Conservation (phyloP, 495 filamentous ascomycete genomes). For the Penicillium psychrofluorescens region DNA sequence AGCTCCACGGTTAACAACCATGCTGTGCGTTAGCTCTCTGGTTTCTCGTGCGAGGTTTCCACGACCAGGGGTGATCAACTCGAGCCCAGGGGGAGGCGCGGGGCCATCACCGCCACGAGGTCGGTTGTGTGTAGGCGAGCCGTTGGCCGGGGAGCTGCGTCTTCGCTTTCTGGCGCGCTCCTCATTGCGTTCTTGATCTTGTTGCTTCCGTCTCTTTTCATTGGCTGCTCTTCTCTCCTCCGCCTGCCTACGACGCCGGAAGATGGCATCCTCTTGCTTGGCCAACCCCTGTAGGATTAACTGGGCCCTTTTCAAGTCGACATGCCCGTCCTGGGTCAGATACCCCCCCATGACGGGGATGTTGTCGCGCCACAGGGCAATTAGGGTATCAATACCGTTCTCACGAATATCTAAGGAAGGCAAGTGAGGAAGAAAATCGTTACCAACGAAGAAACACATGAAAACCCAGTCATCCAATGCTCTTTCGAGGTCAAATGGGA, state of each 20-base stretch:
- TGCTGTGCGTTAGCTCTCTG: slow-evolving; percentile 69
- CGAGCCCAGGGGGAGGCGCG: slow-evolving; percentile 34
- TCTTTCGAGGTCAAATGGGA: slow-evolving; percentile 82
- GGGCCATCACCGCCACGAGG: slow-evolving; percentile 27
- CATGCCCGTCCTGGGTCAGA: slow-evolving; percentile 87
- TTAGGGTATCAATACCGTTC: slow-evolving; percentile 92
- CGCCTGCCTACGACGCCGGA: slow-evolving; percentile 69
- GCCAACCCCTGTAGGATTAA: slow-evolving; percentile 82
- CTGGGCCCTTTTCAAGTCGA: slow-evolving; percentile 81
- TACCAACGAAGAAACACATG: slow-evolving; percentile 99
- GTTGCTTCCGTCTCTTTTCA: slow-evolving; percentile 68
- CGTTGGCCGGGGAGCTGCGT: slow-evolving; percentile 41
- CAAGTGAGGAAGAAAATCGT: slow-evolving; percentile 96
- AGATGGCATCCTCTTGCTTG: slow-evolving; percentile 94
- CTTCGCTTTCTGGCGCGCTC: slow-evolving; percentile 38
- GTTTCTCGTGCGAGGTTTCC: slow-evolving; percentile 55
- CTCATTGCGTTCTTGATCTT: slow-evolving; percentile 47
- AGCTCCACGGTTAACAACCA: slow-evolving; percentile 75
- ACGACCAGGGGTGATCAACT: slow-evolving; percentile 52
- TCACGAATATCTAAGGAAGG: slow-evolving; percentile 96
- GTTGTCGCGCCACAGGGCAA: slow-evolving; percentile 92
- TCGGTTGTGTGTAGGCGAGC: slow-evolving; percentile 18
- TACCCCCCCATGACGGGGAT: slow-evolving; percentile 89
- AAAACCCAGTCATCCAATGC: slow-evolving; percentile 99
- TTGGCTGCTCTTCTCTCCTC: slow-evolving; percentile 77